phyloP scores from a whole-genome alignment of 345 rosid genomes.

The Angophora floribunda region DNA sequence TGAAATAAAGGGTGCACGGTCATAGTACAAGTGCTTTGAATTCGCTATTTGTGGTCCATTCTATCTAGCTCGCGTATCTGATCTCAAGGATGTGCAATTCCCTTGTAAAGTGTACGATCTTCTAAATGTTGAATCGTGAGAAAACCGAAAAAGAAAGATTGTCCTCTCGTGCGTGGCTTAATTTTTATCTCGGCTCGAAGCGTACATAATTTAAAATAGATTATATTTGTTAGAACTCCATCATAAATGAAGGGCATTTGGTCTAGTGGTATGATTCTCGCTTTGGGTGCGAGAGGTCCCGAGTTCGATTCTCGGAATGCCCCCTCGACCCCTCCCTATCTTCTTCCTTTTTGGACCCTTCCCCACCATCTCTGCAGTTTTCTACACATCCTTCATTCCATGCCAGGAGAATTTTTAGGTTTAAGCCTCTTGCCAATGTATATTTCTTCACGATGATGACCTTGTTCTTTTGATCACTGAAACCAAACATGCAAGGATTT shows the following conservation, averaged over 20 bases:
- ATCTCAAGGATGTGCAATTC: background rate
- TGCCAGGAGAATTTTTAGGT: background rate
- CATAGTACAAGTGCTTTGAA: background rate
- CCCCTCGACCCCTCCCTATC: slow-evolving; percentile 3
- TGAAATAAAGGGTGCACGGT: background rate
- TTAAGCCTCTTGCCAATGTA: background rate
- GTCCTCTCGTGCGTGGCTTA: rapidly evolving
- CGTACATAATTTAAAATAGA: rapidly evolving
- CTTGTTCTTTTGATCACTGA: background rate
- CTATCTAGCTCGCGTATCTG: background rate
- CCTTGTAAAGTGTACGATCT: background rate
- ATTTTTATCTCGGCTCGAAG: background rate
- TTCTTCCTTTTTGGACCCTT: background rate
- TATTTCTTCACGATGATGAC: background rate
- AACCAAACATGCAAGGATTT: background rate
- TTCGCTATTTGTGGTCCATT: background rate
- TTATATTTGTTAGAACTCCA: no score
- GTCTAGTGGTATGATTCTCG: slow-evolving; percentile 25
- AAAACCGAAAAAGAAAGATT: no score
- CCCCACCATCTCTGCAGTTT: background rate
- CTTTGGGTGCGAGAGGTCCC: slow-evolving; percentile 97
- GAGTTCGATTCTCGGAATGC: slow-evolving; percentile 86
- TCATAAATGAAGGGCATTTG: background rate
- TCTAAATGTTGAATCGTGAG: background rate
- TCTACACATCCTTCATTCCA: background rate